These are phyloP conservation scores for Exophiala phaeomuriformis DNA, from an alignment of 2,329 filamentous ascomycete species.

Conservation along the genomic window DNA sequence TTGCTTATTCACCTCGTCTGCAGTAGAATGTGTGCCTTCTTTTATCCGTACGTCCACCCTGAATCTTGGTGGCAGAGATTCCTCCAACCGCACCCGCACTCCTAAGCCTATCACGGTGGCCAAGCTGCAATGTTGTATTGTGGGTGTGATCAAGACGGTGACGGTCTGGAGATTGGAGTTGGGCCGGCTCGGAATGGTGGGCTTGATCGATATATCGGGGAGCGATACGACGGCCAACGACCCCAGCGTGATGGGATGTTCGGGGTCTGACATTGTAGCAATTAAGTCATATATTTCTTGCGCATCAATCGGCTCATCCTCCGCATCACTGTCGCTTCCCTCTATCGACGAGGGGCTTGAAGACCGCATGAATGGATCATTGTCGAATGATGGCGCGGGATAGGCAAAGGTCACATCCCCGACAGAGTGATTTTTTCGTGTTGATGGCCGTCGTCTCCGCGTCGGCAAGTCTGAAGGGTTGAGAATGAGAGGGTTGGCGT, in stretches of 20 bases:
- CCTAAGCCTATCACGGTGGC: constrained; percentile 94
- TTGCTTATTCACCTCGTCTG: constrained; percentile 95
- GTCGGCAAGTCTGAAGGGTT: constrained; percentile 83
- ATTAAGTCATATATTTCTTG: constrained; percentile 98
- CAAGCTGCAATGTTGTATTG: constrained; percentile 92
- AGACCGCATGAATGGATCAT: constrained; percentile 41
- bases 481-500: constrained; percentile 90
- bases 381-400: constrained; percentile 43
- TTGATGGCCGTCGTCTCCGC: constrained; percentile 48
- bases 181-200: constrained; percentile 53
- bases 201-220: constrained; percentile 77
- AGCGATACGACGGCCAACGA: constrained; percentile 92
- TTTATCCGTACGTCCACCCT: constrained; percentile 90
- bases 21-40: constrained; percentile 89
- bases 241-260: constrained; percentile 89
- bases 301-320: constrained; percentile 82
- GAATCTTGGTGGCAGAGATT: constrained; percentile 83
- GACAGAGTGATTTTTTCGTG: constrained; percentile 37
- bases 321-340: constrained; percentile 46
- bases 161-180: constrained; percentile 63
- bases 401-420: constrained; percentile 45
- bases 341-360: constrained; percentile 34
- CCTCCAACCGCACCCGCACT: constrained; percentile 82
- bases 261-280: constrained; percentile 87
- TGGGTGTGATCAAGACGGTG: constrained; percentile 84